Evolutionary conservation across 768 basidiomycete genomes (phyloP).

Genomic region (Suillus fuscotomentosus): DNA sequence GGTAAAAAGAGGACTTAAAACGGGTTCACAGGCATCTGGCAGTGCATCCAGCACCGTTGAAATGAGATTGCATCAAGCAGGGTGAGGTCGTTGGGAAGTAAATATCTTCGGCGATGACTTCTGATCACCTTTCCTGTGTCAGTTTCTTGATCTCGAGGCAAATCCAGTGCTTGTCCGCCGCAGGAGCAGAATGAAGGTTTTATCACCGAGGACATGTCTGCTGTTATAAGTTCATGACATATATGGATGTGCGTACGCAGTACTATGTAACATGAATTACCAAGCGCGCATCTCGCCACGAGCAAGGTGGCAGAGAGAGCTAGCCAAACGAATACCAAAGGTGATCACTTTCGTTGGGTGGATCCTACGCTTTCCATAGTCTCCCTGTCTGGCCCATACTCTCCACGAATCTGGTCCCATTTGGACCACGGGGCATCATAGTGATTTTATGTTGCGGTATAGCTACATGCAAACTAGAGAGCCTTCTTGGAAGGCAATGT

Average conservation of each 20-base stretch:
- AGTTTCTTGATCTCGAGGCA: background rate
- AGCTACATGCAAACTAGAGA: conserved; percentile 34
- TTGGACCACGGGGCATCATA: background rate
- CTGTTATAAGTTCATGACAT: background rate
- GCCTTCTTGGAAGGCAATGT: conserved; percentile 31
- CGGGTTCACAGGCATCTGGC: background rate
- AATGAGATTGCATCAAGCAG: background rate
- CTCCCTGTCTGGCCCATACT: background rate
- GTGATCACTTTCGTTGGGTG: background rate
- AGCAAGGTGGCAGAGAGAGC: background rate
- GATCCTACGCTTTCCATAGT: background rate
- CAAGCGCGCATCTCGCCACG: background rate
- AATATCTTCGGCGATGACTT: background rate
- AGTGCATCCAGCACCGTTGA: background rate
- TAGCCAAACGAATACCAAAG: background rate
- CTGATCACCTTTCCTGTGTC: background rate
- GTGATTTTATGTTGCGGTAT: background rate
- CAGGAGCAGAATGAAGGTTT: background rate
- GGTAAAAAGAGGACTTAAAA: background rate
- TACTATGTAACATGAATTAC: background rate
- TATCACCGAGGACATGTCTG: background rate
- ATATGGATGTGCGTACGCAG: background rate
- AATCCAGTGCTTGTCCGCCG: background rate
- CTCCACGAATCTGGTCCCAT: background rate
- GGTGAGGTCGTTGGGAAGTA: background rate